phyloP scores from a whole-genome alignment of 1,284 basidiomycete species.

The Austroboletus olivaceoglutinosus region DNA sequence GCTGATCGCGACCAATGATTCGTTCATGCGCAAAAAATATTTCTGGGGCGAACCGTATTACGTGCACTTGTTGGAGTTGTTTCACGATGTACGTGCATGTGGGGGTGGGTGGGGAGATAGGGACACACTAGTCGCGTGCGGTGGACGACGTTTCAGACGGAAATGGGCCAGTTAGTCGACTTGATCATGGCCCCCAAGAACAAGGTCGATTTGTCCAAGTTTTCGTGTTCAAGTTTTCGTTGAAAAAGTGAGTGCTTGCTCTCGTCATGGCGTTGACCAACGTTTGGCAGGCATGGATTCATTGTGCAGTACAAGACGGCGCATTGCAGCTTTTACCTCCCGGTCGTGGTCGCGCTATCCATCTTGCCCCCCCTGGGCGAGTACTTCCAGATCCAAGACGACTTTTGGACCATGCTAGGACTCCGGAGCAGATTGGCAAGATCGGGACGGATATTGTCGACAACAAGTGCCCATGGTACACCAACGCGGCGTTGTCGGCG shows the following conservation, averaged over 20 bases:
- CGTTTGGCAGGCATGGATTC: constrained; percentile 72
- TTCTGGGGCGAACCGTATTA: constrained; percentile 85
- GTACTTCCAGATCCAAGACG: constrained; percentile 99
- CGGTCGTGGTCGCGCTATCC: constrained; percentile 79
- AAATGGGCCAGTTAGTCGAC: constrained; percentile 95
- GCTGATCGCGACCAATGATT: constrained; percentile 95
- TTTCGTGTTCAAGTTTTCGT: constrained; percentile 87
- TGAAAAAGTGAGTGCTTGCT: constrained; percentile 60
- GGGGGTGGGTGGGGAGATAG: no score
- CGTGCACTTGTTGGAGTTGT: constrained; percentile 85
- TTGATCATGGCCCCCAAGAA: constrained; percentile 95
- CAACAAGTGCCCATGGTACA: constrained; percentile 98
- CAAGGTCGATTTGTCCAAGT: constrained; percentile 81
- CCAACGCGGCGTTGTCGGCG: constrained; percentile 86
- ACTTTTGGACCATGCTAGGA: constrained; percentile 90
- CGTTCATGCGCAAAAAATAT: constrained; percentile 93
- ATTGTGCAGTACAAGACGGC: constrained; percentile 99
- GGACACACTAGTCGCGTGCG: no score
- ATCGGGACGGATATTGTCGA: constrained; percentile 98
- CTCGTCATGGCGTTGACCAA: no score
- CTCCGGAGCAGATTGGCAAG: constrained; percentile 93
- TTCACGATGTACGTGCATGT: constrained; percentile 58
- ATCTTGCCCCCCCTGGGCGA: constrained; percentile 94
- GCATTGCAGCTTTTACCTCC: constrained; percentile 98
- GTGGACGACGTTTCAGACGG: constrained; percentile 88